phyloP scores from a whole-genome alignment of 2,329 filamentous ascomycete genomes.

The Penicillium sp. region DNA sequence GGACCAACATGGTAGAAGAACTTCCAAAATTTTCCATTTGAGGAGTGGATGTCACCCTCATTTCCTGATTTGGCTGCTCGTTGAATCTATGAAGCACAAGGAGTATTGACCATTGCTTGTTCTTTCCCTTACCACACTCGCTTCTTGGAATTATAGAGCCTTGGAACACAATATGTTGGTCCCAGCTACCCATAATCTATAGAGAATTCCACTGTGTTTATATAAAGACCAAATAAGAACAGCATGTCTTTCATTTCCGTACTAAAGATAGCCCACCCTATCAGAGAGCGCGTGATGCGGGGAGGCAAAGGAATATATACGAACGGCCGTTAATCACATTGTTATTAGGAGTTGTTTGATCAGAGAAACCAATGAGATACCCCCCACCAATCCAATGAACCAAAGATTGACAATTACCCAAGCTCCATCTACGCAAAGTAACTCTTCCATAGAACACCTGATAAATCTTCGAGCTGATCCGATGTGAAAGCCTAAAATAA shows the following conservation, averaged over 20 bases:
- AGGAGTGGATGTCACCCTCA: background rate
- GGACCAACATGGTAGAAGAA: too few relatives aligned
- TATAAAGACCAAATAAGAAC: background rate
- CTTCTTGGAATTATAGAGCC: background rate
- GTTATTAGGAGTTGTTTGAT: background rate
- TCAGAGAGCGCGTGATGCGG: background rate
- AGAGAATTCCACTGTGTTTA: background rate
- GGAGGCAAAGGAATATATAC: constrained; percentile 3
- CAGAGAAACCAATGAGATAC: background rate
- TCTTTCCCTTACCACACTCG: background rate
- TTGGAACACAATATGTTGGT: background rate
- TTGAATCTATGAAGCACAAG: background rate
- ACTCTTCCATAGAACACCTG: constrained; percentile 98
- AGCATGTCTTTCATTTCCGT: background rate
- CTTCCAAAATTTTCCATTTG: background rate
- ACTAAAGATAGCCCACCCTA: background rate
- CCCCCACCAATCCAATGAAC: background rate
- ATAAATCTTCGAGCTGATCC: constrained; percentile 91
- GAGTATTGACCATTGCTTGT: background rate
- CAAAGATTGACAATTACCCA: background rate
- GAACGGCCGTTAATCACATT: background rate
- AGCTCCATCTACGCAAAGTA: constrained; percentile 73
- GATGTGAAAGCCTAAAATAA: constrained; percentile 73
- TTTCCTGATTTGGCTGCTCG: background rate
- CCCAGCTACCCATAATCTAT: background rate